A percentile compares a stretch with the other conserved stretches of the same genome.
Evolutionary conservation across 768 basidiomycete species (phyloP).

Genomic region (Serendipita sp.): DNA sequence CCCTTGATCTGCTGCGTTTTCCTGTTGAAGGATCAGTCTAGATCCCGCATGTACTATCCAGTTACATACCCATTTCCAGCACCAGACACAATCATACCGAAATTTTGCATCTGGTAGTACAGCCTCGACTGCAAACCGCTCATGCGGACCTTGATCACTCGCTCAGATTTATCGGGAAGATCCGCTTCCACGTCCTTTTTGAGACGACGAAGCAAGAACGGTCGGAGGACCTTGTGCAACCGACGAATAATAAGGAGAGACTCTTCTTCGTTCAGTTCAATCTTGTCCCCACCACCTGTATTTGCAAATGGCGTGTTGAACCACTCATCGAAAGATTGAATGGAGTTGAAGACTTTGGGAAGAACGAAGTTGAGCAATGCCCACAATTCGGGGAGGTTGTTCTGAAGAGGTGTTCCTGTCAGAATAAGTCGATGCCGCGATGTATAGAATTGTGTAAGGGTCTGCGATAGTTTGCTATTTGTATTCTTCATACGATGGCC

Average conservation of each 20-base stretch:
- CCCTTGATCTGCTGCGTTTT: conserved; percentile 72
- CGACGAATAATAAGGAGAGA: conserved; percentile 92
- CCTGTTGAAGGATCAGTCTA: conserved; percentile 22
- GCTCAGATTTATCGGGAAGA: conserved; percentile 93
- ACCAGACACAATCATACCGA: conserved; percentile 75
- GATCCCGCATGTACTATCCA: conserved; percentile 3
- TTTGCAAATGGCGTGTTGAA: conserved; percentile 99
- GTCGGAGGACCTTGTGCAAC: conserved; percentile 86
- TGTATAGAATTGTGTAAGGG: conserved; percentile 82
- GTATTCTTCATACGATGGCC: conserved; percentile 98
- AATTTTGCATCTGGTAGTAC: conserved; percentile 96
- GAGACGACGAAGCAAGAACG: conserved; percentile 80
- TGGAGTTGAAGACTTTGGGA: conserved; percentile 95
- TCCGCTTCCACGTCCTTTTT: conserved; percentile 97
- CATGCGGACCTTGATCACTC: conserved; percentile 94
- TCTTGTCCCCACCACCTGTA: conserved; percentile 95
- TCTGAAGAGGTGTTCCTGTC: conserved; percentile 91
- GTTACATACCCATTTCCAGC: conserved; percentile 61
- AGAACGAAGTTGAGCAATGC: conserved; percentile 87
- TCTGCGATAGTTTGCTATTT: conserved; percentile 75
- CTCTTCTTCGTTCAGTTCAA: conserved; percentile 99
- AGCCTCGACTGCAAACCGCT: conserved; percentile 80
- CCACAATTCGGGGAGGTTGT: conserved; percentile 95
- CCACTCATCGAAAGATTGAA: conserved; percentile 99
- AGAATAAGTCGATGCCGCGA: conserved; percentile 87